These are phyloP conservation scores for Mycena vitilis DNA, from an alignment of 768 basidiomycete species.

Conservation along the genomic window DNA sequence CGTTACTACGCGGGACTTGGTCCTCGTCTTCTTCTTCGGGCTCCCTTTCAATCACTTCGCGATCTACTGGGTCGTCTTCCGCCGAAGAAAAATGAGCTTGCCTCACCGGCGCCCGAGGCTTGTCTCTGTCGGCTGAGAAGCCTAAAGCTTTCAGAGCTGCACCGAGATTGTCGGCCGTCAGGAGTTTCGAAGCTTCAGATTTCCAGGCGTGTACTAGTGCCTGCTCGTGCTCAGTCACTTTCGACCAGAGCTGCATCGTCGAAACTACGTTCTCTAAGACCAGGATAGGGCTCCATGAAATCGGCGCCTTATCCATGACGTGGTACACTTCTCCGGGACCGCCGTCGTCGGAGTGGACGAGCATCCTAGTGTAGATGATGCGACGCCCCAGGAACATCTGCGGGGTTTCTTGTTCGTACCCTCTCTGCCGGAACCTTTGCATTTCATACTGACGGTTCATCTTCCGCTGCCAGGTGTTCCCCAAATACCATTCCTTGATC, in stretches of 20 bases:
- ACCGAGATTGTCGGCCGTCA: neutral
- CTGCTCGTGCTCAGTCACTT: neutral
- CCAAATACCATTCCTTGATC: neutral
- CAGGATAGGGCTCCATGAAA: neutral
- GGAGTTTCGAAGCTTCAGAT: neutral
- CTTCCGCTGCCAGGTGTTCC: neutral
- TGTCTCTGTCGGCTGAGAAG: neutral
- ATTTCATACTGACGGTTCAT: neutral
- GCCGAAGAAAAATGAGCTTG: neutral
- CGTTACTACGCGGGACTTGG: neutral
- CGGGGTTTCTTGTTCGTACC: neutral
- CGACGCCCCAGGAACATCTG: neutral
- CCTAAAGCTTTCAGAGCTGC: slow-evolving; percentile 1
- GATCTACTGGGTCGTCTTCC: neutral
- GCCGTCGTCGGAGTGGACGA: neutral
- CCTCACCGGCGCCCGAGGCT: neutral
- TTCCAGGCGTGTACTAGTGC: neutral
- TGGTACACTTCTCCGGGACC: slow-evolving; percentile 5
- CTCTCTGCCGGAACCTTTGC: neutral
- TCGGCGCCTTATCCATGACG: slow-evolving; percentile 13
- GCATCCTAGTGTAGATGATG: slow-evolving; percentile 3
- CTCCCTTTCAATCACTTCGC: neutral
- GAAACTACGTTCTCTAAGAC: neutral
- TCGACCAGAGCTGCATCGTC: neutral
- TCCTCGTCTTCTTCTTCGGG: no score